Base-by-base conservation (phyloP, 2,329 filamentous ascomycete genomes). In the Thelonectria rubi region DNA sequence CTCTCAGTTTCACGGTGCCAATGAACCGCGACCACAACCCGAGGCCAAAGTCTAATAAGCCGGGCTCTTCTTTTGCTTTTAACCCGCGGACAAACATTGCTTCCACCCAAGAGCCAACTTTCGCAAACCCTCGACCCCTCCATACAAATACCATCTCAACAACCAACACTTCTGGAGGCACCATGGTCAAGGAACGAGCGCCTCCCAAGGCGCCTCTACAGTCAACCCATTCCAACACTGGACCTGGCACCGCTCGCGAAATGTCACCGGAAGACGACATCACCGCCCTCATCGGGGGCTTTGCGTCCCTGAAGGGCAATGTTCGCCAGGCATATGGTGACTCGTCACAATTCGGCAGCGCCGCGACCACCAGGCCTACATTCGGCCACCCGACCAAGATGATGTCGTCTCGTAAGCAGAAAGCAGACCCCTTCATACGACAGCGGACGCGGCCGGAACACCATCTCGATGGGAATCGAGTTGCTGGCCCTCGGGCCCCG, bases 371-470 rank as follows among this genome's bases (percentile, higher is more conserved):
- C 68, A 54, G 64, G 39, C 72, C 76, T 54, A 71, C 73, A 17
- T 76, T 78, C 66, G 75, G 77, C 2, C 79, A 80, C 56, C 74
- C 78, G 42, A 73, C 73, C 50, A 80, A 80, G 70, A 77, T 82
- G 68, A 73, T 80, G 70, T 82, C 81, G 43, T 81, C 79, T 71
- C 80, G 82, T 72, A 84, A 86, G 70, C 82, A 85, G 70, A 84
- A 84, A 73, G 84, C 84, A 60, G 79, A 81, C 68, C 74, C 86
- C 58, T 87, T 87, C 71, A 81, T 85, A 54, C 80, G 83, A 65
- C 82, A 81, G 48, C 84, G 80, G 72, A 83, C 77, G 52, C 81
- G 85, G 2, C 85, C 85, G 1, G 86, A 88, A 70, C 84, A 85
- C 66, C 86, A 88, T 70, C 79, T 83, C 45, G 81, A 79, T 59